phyloP scores from a whole-genome alignment of 129 eudicot species.

The Tanacetum coccineum region DNA sequence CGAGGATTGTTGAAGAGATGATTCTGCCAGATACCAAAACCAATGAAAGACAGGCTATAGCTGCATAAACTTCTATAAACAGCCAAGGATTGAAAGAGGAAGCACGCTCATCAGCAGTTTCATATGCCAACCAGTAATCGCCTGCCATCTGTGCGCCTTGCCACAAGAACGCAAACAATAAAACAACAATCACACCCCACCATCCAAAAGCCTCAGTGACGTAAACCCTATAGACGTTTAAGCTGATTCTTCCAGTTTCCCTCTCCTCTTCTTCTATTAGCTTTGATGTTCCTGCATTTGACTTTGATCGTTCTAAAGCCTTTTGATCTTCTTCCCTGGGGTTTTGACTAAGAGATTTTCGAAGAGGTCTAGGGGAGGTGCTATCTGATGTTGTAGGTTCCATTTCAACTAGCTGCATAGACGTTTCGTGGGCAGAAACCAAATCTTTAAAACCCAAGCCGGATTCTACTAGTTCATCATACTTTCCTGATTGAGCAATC shows the following conservation, averaged over 20 bases:
- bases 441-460: constrained; percentile 53
- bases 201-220: constrained; percentile 79
- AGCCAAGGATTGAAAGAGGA: constrained; percentile 50
- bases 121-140: constrained; percentile 84
- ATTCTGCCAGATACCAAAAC: constrained; percentile 41
- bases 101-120: constrained; percentile 55
- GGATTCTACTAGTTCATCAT: constrained; percentile 43
- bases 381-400: constrained; percentile 19
- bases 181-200: constrained; percentile 54
- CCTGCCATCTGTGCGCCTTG: constrained; percentile 54
- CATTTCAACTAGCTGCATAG: constrained; percentile 64
- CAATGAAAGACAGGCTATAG: constrained; percentile 39
- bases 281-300: constrained; percentile 61
- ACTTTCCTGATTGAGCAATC: constrained; percentile 75
- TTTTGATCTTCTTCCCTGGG: constrained; percentile 37
- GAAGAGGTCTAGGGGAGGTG: constrained; percentile 27
- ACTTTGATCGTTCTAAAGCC: constrained; percentile 26
- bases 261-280: constrained; percentile 81
- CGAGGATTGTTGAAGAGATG: constrained; percentile 40
- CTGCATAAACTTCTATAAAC: constrained; percentile 57
- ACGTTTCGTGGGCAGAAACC: constrained; percentile 64
- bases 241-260: constrained; percentile 67
- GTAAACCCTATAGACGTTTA: constrained; percentile 51
- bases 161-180: constrained; percentile 42
- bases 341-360: constrained; percentile 25